phyloP scores from a whole-genome alignment of 257 asterid genomes.

The Przewalskia tangutica region DNA sequence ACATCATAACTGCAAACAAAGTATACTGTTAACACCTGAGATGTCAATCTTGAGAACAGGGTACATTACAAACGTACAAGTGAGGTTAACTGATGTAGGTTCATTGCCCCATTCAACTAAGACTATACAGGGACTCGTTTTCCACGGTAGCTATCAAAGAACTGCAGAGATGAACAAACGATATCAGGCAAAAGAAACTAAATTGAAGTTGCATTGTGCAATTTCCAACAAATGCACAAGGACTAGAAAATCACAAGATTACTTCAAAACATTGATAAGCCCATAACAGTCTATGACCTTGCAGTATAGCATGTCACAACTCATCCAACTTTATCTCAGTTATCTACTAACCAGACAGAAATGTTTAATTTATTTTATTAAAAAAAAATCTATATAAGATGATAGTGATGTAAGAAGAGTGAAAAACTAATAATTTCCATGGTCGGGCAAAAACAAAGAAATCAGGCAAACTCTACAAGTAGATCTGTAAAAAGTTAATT shows the following conservation, averaged over 20 bases:
- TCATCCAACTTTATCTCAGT: background rate
- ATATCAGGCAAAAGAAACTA: background rate
- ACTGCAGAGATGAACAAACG: constrained; percentile 37
- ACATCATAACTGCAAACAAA: background rate
- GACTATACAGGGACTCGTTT: constrained; percentile 60
- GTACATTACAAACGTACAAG: constrained; percentile 31
- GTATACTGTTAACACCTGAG: background rate
- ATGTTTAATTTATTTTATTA: background rate
- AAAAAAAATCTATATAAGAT: background rate
- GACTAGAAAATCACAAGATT: background rate
- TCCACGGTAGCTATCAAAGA: constrained; percentile 68
- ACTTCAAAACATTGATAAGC: background rate
- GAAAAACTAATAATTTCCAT: no score
- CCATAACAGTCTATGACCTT: background rate
- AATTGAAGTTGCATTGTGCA: background rate
- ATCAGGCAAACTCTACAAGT: background rate
- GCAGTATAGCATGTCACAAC: background rate
- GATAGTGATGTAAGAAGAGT: background rate
- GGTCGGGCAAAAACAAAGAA: background rate
- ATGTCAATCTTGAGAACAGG: background rate
- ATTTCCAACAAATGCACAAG: background rate
- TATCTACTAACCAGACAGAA: background rate
- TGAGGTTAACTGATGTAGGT: background rate
- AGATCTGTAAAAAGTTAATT: background rate
- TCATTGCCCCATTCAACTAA: constrained; percentile 6